These are phyloP conservation scores for Voacanga thouarsii DNA, from an alignment of 257 asterid genomes.

Conservation along the genomic window DNA sequence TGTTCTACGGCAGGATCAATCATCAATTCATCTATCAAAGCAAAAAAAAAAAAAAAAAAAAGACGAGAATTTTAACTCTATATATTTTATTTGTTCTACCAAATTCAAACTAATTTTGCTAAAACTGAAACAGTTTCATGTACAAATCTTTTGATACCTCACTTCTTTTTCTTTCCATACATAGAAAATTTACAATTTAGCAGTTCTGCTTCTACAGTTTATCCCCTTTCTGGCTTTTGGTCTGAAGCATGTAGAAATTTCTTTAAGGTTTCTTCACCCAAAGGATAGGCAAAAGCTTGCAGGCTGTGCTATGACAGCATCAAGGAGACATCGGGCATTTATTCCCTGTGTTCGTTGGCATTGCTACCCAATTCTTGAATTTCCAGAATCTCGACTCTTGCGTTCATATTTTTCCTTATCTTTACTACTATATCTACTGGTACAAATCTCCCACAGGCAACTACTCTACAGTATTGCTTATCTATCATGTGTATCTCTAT, in stretches of 20 bases:
- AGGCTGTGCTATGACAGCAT: not conserved
- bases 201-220: not conserved
- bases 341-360: conserved; percentile 19
- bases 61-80: too few relatives aligned
- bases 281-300: not conserved
- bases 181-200: not conserved
- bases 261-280: not conserved
- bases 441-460: conserved; percentile 32
- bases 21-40: too few relatives aligned
- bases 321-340: not conserved
- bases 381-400: conserved; percentile 46
- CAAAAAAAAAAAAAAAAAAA: too few relatives aligned
- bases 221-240: not conserved
- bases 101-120: too few relatives aligned
- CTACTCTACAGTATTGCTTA: conserved; percentile 36
- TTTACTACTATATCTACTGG: conserved; percentile 43
- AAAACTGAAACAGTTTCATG: not conserved
- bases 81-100: too few relatives aligned
- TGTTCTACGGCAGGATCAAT: too few relatives aligned
- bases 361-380: conserved; percentile 19
- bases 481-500: conserved; percentile 67
- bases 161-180: not conserved
- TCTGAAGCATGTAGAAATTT: not conserved
- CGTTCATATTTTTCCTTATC: conserved; percentile 39
- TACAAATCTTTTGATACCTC: not conserved